These are phyloP conservation scores for Citrus hindsii DNA, from an alignment of 345 rosid genomes.

Conservation along the genomic window DNA sequence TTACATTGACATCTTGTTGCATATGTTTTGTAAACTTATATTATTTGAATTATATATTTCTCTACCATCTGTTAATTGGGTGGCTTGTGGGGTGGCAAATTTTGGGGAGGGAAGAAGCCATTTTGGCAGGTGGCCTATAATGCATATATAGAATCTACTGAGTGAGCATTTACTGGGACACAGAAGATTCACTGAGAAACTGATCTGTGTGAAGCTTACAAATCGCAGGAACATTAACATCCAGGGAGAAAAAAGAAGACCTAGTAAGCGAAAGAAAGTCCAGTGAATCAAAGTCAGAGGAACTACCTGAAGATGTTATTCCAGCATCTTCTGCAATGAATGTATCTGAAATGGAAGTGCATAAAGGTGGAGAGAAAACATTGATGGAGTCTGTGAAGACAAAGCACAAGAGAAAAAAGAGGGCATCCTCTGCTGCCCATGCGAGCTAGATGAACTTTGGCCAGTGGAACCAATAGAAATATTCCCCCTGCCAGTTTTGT, in stretches of 20 bases:
- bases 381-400: slow-evolving; percentile 78
- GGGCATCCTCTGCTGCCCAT: slow-evolving; percentile 22
- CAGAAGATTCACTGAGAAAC: neutral
- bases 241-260: slow-evolving; percentile 15
- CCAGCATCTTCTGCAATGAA: slow-evolving; percentile 16
- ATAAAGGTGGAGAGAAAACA: slow-evolving; percentile 42
- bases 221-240: slow-evolving; percentile 28
- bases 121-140: neutral
- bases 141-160: slow-evolving; percentile 13
- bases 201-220: neutral
- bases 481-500: neutral
- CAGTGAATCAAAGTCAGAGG: slow-evolving; percentile 21
- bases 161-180: neutral
- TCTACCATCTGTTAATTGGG: neutral
- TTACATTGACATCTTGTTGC: neutral
- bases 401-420: slow-evolving; percentile 64
- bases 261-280: slow-evolving; percentile 1
- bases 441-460: slow-evolving; percentile 27
- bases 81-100: slow-evolving; percentile 11
- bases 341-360: slow-evolving; percentile 21
- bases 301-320: slow-evolving; percentile 19
- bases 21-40: neutral
- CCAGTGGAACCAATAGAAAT: neutral
- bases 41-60: neutral
- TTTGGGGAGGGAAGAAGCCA: neutral